Evolutionary conservation across 2,329 filamentous ascomycete genomes (phyloP), one percentile per base, ranked within the genome.

Genomic region (Alternaria brassicicola): DNA sequence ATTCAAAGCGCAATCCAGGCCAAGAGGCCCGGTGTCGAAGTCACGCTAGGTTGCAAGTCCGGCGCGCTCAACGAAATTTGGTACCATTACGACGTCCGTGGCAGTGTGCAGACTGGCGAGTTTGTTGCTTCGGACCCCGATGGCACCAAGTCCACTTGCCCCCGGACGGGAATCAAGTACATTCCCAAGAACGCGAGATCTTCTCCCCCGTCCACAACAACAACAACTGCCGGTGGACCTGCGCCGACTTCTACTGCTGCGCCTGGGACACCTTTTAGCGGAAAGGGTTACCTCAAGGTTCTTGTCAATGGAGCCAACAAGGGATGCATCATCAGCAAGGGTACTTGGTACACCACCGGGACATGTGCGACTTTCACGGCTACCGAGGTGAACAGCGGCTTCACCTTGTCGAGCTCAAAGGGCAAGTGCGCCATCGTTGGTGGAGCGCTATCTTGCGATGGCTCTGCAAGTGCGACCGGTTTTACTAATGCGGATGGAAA

Each of bases 301-400:
- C 69, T 81, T 25, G 78, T 80, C 4, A 73, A 77, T 17, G 82
- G 84, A 3, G 70, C 69, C n/a, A 71, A 78, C 46, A 81, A 80
- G 7, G 89, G 89, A n/a, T 91, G 88, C 65, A 81, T 91, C 57
- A 91, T 91, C 70, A 83, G 83, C 54, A 80, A 77, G 9, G 89
- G 89, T 0, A 85, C 83, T 0, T 92, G 89, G 89, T 91, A 89
- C 69, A 82, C 83, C 0, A 83, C 81, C 1, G 88, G 88, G 2
- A 89, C 88, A 0, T 91, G 88, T 69, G 89, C 89, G 1, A 89
- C 85, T 0, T 89, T 86, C 72, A 86, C 82, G 0, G 86, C 86
- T 4, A 76, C 82, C 4, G 58, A 80, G 1, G 57, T 62, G 9
- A 69, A 64, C 15, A 56, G 53, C 17, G 70, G 71, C 12, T 77